Evolutionary conservation across 2,329 filamentous ascomycete genomes (phyloP), one percentile per base, ranked within the genome.

Genomic region (Lasiodiplodia sp.): DNA sequence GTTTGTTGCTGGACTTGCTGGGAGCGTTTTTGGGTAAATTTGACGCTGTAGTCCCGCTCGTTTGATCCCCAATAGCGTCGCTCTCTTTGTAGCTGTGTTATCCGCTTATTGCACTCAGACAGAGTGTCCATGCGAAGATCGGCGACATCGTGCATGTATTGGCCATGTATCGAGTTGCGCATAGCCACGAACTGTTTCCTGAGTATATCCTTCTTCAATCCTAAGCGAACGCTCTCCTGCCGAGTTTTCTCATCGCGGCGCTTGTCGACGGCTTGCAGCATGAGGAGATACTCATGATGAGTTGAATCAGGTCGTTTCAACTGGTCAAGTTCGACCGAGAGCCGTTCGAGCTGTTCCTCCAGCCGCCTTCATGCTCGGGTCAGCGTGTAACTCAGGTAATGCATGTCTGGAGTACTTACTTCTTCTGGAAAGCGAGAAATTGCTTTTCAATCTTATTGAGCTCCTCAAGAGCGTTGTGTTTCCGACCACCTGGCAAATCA

Each of bases 81-180:
- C 76, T 97, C 93, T 72, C 92, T 90, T 78, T 98, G 95, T 68
- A 98, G 92, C 73, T 95, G 91, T 80, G 97, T 97, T 86, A 95
- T 97, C 72, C 96, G 90, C 78, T 93, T 89, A 75, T 96, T 95
- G 69, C 97, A 88, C 69, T 90, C 86, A 71, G 94, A 91, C 37
- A 98, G 85, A 56, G 92, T 88, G 67, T 87, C 86, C 78, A 98
- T 95, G 70, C 96, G 89, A 72, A 92, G 87, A 76, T 97, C 92
- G 67, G 96, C 89, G 40, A 94, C 87, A 58, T 68, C 67, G 44
- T 68, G 57, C 44, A 37, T 51, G n/a, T 38, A 69, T n/a, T 69
- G 67, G 28, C 52, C 51, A 25, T 58, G 58, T n/a, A 68, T 49
- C 25, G 67, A 56, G 28, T 62, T 62, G 21, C 67, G 67, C 58